Conservation (phyloP, 139 green algal species). For the Chlorella sorokiniana region DNA sequence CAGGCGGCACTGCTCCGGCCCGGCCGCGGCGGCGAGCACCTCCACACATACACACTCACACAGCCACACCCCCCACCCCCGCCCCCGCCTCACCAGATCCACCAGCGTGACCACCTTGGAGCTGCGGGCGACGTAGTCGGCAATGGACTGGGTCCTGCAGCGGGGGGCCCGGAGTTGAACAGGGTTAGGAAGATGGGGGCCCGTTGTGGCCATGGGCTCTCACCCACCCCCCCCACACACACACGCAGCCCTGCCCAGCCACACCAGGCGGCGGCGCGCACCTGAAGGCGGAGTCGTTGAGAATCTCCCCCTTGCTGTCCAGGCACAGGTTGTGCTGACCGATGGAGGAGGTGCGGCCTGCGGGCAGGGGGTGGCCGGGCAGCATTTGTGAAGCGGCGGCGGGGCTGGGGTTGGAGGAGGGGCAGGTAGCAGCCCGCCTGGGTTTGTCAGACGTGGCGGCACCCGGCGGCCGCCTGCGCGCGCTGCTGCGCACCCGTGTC, state of each 20-base stretch:
- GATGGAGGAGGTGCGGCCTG: slow-evolving; percentile 85
- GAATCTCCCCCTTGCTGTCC: slow-evolving; percentile 65
- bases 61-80: too few species aligned
- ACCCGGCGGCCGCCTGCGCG: not conserved
- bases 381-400: not conserved
- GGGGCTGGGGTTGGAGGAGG: not conserved
- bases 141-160: slow-evolving; percentile 60
- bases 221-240: not conserved
- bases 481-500: slow-evolving; percentile 50
- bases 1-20: too few species aligned
- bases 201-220: not conserved
- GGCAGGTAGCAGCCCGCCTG: not conserved
- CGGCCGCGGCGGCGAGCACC: too few species aligned
- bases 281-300: slow-evolving; percentile 84
- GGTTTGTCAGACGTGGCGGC: not conserved
- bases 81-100: too few species aligned
- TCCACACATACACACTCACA: too few species aligned
- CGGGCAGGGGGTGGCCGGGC: not conserved
- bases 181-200: not conserved
- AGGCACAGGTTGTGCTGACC: slow-evolving; percentile 91
- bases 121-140: slow-evolving; percentile 75
- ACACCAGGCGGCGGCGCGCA: not conserved
- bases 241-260: not conserved
- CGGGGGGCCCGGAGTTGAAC: too few species aligned
- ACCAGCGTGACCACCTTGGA: slow-evolving; percentile 89